Evolutionary conservation across 2,329 filamentous ascomycete genomes (phyloP).

Genomic region (Diaporthe helianthi): DNA sequence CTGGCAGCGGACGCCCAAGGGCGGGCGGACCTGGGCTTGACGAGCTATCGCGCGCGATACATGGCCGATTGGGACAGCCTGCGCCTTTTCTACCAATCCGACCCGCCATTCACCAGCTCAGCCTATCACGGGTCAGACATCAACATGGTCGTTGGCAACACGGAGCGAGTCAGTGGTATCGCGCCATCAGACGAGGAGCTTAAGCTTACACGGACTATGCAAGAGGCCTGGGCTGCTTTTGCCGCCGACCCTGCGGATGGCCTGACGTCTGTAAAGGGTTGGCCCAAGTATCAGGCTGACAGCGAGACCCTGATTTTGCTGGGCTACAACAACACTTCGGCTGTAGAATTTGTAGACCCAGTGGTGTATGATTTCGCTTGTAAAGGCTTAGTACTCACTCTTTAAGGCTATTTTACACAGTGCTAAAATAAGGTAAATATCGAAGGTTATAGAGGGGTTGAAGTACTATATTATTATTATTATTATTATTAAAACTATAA

Average conservation of each 20-base stretch:
- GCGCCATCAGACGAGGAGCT: not conserved
- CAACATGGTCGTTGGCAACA: slow-evolving; percentile 1
- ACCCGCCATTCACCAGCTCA: not conserved
- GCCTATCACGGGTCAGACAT: slow-evolving; percentile 16
- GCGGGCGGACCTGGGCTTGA: not conserved
- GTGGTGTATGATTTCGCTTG: not conserved
- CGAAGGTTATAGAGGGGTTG: no score
- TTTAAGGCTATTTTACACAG: not conserved
- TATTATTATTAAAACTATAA: no score
- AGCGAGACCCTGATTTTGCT: slow-evolving; percentile 2
- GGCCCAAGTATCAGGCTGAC: slow-evolving; percentile 19
- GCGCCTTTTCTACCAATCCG: slow-evolving; percentile 7
- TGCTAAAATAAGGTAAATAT: no score
- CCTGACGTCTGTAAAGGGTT: not conserved
- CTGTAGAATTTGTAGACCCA: not conserved
- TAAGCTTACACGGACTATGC: not conserved
- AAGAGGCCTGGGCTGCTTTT: slow-evolving; percentile 27
- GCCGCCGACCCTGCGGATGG: slow-evolving; percentile 17
- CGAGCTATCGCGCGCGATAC: slow-evolving; percentile 23
- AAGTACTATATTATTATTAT: no score
- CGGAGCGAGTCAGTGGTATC: slow-evolving; percentile 5
- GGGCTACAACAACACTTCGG: slow-evolving; percentile 4
- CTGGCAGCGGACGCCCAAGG: not conserved
- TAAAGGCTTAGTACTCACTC: not conserved
- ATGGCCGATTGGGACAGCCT: slow-evolving; percentile 21